Conservation (phyloP, 2,329 filamentous ascomycete genomes). For the Helotiales sp. region DNA sequence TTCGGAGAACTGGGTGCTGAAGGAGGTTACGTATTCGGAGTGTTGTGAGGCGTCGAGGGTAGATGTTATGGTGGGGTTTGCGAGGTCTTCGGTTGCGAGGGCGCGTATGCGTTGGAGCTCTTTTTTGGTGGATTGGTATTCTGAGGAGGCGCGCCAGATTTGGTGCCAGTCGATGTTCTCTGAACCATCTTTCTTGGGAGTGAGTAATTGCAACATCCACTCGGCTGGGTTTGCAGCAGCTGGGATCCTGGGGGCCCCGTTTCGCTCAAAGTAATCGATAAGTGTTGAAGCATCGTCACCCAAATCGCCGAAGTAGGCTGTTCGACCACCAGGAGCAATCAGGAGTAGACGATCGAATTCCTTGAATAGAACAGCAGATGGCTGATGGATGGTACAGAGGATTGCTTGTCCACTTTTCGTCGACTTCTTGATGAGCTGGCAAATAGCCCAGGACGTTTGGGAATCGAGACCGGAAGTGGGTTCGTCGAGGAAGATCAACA, state of each 20-base stretch:
- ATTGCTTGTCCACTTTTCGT: slow-evolving; percentile 88
- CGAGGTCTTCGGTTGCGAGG: slow-evolving; percentile 53
- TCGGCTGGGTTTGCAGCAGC: slow-evolving; percentile 76
- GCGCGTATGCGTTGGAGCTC: slow-evolving; percentile 53
- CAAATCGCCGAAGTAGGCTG: slow-evolving; percentile 82
- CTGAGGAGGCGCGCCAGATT: slow-evolving; percentile 60
- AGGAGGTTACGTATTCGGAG: slow-evolving; percentile 67
- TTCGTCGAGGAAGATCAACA: slow-evolving; percentile 90
- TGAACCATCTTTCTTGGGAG: slow-evolving; percentile 61
- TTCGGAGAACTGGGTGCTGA: slow-evolving; percentile 56
- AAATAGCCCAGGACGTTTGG: slow-evolving; percentile 91
- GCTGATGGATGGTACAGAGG: slow-evolving; percentile 94
- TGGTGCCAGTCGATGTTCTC: slow-evolving; percentile 66
- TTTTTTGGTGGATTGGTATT: slow-evolving; percentile 45
- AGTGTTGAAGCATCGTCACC: slow-evolving; percentile 71
- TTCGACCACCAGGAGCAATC: slow-evolving; percentile 75
- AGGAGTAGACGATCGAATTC: slow-evolving; percentile 83
- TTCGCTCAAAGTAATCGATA: slow-evolving; percentile 75
- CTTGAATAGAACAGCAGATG: slow-evolving; percentile 90
- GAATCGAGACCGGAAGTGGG: slow-evolving; percentile 94
- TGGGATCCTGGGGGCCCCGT: slow-evolving; percentile 64
- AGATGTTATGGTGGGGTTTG: slow-evolving; percentile 35
- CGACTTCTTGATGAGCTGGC: slow-evolving; percentile 84
- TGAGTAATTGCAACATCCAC: slow-evolving; percentile 72
- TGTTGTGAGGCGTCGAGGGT: slow-evolving; percentile 51